Evolutionary conservation across 352 stramenopile species (phyloP).

Genomic region (Blastocystis sp.): DNA sequence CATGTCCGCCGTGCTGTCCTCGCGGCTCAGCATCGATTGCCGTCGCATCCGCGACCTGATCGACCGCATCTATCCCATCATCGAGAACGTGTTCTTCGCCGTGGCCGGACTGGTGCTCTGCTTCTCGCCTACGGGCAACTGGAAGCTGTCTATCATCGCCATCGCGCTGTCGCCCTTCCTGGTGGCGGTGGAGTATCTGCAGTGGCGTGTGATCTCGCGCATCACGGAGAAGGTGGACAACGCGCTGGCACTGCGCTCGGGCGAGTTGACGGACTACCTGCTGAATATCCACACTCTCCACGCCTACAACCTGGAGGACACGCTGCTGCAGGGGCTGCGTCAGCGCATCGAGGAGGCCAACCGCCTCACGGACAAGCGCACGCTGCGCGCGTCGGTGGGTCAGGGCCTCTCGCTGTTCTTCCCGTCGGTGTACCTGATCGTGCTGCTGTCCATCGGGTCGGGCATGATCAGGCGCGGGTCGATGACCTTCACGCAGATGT

Average conservation of each 20-base stretch:
- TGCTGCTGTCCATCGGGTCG: background rate
- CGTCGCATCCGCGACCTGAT: slow-evolving; percentile 43
- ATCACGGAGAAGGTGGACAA: slow-evolving; percentile 26
- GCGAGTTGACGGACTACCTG: slow-evolving; percentile 40
- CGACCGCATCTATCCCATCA: slow-evolving; percentile 3
- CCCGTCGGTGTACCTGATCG: slow-evolving; percentile 19
- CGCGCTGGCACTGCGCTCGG: background rate
- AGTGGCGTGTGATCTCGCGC: background rate
- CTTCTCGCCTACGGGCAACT: slow-evolving; percentile 29
- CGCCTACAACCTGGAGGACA: slow-evolving; percentile 31
- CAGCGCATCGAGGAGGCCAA: background rate
- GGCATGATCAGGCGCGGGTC: background rate
- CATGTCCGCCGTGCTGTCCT: slow-evolving; percentile 8
- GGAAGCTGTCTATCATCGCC: slow-evolving; percentile 17
- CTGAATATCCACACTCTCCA: slow-evolving; percentile 60
- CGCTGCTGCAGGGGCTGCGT: background rate
- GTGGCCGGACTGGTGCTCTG: slow-evolving; percentile 15
- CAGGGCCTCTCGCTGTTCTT: slow-evolving; percentile 28
- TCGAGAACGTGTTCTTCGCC: slow-evolving; percentile 40
- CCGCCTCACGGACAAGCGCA: background rate
- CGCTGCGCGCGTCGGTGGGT: background rate
- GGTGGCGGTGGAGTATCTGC: slow-evolving; percentile 7
- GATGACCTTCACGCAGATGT: slow-evolving; percentile 36
- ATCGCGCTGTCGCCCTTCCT: slow-evolving; percentile 41
- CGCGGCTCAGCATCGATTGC: slow-evolving; percentile 29